Conservation (phyloP, 306 rosid species). For the Malus fusca region DNA sequence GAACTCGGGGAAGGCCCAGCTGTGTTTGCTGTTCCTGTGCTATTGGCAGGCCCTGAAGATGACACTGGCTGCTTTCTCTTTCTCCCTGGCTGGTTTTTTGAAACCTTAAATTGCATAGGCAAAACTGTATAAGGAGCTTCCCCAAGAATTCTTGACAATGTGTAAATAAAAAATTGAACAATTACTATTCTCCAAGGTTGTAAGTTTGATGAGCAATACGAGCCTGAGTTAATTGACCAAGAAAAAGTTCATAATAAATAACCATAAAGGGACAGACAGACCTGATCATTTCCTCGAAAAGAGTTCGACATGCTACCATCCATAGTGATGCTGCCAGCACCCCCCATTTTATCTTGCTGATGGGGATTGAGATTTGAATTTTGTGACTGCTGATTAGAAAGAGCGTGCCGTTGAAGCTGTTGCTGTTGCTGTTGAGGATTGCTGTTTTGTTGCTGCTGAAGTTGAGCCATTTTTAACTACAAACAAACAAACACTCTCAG, state of each 20-base stretch:
- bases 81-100: constrained; percentile 92
- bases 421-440: constrained; percentile 56
- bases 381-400: constrained; percentile 81
- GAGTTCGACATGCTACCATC: constrained; percentile 93
- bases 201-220: not conserved
- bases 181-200: not conserved
- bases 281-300: constrained; percentile 98
- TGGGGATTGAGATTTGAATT: constrained; percentile 68
- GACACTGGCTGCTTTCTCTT: constrained; percentile 96
- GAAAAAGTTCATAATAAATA: not conserved
- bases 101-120: constrained; percentile 52
- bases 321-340: constrained; percentile 67
- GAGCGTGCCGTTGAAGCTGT: constrained; percentile 80
- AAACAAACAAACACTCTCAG: constrained; percentile 23
- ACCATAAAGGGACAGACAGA: constrained; percentile 45
- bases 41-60: constrained; percentile 98
- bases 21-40: constrained; percentile 95
- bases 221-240: not conserved
- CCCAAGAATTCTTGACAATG: not conserved
- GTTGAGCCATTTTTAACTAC: constrained; percentile 82
- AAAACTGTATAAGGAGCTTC: constrained; percentile 35
- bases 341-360: constrained; percentile 86
- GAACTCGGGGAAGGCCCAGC: constrained; percentile 98
- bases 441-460: constrained; percentile 61
- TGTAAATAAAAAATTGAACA: not conserved